Evolutionary conservation across 345 rosid species (phyloP), one percentile per base, ranked within the genome.

Genomic region (Salix dunnii): DNA sequence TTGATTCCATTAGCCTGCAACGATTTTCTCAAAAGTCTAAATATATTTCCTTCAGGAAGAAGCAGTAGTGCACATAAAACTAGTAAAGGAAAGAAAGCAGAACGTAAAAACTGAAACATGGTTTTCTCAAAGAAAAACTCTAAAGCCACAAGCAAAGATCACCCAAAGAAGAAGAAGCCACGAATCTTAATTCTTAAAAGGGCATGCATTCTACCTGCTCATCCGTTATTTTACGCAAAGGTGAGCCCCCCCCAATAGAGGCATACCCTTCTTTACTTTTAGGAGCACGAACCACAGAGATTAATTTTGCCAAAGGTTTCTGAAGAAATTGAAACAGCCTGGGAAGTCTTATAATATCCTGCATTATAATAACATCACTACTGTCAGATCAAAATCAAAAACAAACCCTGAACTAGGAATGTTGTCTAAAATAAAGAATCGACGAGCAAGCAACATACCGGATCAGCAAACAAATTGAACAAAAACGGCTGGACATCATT

Each of bases 201-300:
- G 13, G 62, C 25, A 61, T 35, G 64, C 2, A 23, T 35, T 75
- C 40, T 68, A 88, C 96, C 90, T 92, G 97, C 81, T 92, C 96
- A 82, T 90, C 88, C 1, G 98, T 96, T 72, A 93, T 91, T 80
- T 87, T 92, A 75, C 96, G 91, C 85, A 92, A 62, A 63, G 97
- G 98, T 28, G 97, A 96, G 71, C 98, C 94, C 46, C 99, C 99
- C 53, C 99, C 99, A 53, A 96, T 93, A 67, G 97, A 87, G 83
- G 99, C 99, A 90, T 96, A 96, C 70, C 96, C 99, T 87, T 93
- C 97, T 87, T 87, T 93, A 43, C 96, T 92, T 78, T 93, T 93
- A 1, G 97, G 96, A 18, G 99, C 97, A 18, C 97, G 90, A 53
- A 91, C 82, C 20, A 91, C 86, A 75, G 98, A 96, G 72, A 96